These are phyloP conservation scores for Cystofilobasidium ferigula DNA, from an alignment of 768 basidiomycete species.

Conservation along the genomic window DNA sequence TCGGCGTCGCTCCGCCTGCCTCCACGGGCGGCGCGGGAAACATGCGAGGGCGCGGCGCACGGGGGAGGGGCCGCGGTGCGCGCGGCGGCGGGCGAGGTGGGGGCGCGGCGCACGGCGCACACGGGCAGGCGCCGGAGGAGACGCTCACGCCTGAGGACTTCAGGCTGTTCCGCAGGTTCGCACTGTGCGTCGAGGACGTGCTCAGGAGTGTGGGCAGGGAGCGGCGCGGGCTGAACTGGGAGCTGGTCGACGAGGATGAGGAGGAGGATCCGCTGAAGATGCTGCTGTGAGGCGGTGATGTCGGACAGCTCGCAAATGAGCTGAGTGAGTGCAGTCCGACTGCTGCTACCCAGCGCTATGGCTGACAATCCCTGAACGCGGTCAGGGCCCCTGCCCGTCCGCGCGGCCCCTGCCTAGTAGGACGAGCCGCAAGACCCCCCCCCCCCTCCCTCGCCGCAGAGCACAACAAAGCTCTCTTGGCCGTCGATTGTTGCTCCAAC, in stretches of 20 bases:
- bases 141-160: slow-evolving; percentile 18
- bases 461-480: no score
- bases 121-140: slow-evolving; percentile 1
- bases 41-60: slow-evolving; percentile 8
- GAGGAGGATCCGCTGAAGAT: neutral
- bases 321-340: no score
- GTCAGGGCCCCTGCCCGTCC: no score
- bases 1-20: slow-evolving; percentile 13
- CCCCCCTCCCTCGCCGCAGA: no score
- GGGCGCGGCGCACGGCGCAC: neutral
- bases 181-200: slow-evolving; percentile 16
- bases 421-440: no score
- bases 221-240: slow-evolving; percentile 22
- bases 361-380: no score
- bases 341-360: no score
- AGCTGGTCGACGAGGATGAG: neutral
- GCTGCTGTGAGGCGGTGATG: neutral
- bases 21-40: neutral
- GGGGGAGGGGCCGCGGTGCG: slow-evolving; percentile 3
- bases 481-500: no score
- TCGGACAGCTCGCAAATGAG: no score
- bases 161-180: slow-evolving; percentile 14
- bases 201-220: slow-evolving; percentile 2
- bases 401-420: no score
- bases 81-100: neutral